Conservation (phyloP, 2,329 filamentous ascomycete species). For the Tolypocladium inflatum region DNA sequence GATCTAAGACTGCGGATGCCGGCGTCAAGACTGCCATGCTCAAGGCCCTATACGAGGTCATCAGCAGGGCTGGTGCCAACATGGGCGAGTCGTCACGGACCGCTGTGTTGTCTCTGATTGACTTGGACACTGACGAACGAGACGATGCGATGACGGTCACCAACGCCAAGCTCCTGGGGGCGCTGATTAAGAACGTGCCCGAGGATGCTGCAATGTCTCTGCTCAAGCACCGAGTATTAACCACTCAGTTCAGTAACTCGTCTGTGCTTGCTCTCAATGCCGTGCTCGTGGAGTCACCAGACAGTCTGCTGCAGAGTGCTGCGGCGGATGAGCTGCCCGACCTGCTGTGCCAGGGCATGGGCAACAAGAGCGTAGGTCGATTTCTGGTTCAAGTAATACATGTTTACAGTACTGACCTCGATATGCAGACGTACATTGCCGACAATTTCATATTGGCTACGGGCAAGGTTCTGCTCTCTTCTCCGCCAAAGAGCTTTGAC, state of each 20-base stretch:
- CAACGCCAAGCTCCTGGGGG: constrained; percentile 81
- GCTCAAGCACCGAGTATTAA: constrained; percentile 67
- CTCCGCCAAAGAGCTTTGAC: constrained; percentile 63
- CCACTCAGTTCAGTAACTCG: constrained; percentile 62
- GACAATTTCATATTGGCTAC: constrained; percentile 85
- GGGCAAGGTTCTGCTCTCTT: constrained; percentile 76
- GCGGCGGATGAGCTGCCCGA: constrained; percentile 66
- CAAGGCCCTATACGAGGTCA: constrained; percentile 90
- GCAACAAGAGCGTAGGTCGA: constrained; percentile 59
- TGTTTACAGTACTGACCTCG: background rate
- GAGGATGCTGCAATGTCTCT: constrained; percentile 52
- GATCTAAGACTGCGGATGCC: constrained; percentile 75
- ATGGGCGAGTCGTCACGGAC: constrained; percentile 88
- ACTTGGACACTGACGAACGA: constrained; percentile 67
- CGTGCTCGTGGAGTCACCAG: constrained; percentile 71
- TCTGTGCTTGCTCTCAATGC: constrained; percentile 85
- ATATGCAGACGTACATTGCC: constrained; percentile 61
- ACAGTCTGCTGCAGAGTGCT: constrained; percentile 53
- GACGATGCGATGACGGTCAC: constrained; percentile 78
- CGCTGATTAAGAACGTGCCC: constrained; percentile 78
- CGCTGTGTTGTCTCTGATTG: constrained; percentile 82
- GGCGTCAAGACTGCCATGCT: constrained; percentile 95
- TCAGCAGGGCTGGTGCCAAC: constrained; percentile 86
- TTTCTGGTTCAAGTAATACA: background rate
- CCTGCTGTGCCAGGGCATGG: constrained; percentile 73